Evolutionary conservation across 225 moss, liverwort and hornwort genomes (phyloP).

Genomic region (Sphagnum tenellum): DNA sequence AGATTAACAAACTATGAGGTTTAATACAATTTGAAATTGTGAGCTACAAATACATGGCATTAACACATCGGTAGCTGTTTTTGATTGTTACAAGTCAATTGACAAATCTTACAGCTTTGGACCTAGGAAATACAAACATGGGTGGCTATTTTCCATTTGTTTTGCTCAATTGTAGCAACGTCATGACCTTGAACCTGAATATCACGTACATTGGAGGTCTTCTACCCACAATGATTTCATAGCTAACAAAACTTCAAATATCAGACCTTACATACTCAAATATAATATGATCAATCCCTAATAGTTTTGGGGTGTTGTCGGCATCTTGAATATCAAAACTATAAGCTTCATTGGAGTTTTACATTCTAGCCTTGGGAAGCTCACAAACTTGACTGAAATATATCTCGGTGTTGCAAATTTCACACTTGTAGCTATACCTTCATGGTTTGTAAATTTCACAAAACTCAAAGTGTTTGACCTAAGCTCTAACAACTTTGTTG

Average conservation of each 20-base stretch:
- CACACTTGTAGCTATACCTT: constrained; percentile 33
- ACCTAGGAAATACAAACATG: constrained; percentile 8
- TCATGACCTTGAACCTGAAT: constrained; percentile 8
- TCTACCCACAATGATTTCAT: constrained; percentile 10
- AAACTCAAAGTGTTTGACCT: constrained; percentile 2
- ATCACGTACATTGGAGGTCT: constrained; percentile 13
- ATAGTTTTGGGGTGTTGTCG: constrained; percentile 9
- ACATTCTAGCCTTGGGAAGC: constrained; percentile 8
- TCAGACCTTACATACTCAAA: constrained; percentile 8
- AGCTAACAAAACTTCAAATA: constrained; percentile 5
- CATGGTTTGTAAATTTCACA: constrained; percentile 43
- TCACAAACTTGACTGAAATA: constrained; percentile 41
- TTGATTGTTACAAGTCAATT: constrained; percentile 6
- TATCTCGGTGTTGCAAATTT: constrained; percentile 31
- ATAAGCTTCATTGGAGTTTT: constrained; percentile 10
- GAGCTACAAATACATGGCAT: no score
- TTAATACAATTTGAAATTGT: no score
- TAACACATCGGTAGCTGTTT: no score
- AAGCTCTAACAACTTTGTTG: constrained; percentile 1
- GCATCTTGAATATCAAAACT: background rate
- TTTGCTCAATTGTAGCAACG: constrained; percentile 15
- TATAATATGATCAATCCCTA: constrained; percentile 12
- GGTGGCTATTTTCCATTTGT: constrained; percentile 10
- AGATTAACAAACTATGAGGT: no score
- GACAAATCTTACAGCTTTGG: constrained; percentile 6